A percentile compares a stretch with the other conserved stretches of the same genome.
Evolutionary conservation across 139 green algal species (phyloP).

Genomic region (Picochlorum sp.): DNA sequence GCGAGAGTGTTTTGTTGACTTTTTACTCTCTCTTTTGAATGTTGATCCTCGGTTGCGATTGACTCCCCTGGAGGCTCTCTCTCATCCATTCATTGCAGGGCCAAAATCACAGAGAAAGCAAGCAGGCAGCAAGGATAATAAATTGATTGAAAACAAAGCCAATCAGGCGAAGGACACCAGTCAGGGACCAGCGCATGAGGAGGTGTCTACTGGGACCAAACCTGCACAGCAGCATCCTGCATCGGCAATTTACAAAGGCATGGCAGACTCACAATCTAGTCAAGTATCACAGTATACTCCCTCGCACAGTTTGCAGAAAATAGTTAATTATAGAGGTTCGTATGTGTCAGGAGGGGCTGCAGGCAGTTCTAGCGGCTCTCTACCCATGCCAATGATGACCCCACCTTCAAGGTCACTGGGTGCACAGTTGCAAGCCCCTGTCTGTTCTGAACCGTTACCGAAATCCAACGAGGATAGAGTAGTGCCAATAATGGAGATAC

Average conservation of each 20-base stretch:
- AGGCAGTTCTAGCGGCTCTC: background rate
- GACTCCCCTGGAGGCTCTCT: slow-evolving; percentile 60
- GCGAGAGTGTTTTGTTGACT: slow-evolving; percentile 73
- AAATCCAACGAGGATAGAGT: slow-evolving; percentile 3
- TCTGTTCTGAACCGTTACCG: background rate
- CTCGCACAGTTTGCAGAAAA: slow-evolving; percentile 20
- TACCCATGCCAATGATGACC: slow-evolving; percentile 12
- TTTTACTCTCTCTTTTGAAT: slow-evolving; percentile 59
- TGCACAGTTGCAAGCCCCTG: slow-evolving; percentile 1
- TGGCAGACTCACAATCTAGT: background rate
- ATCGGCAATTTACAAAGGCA: background rate
- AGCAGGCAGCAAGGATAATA: too few species aligned
- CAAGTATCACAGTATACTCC: slow-evolving; percentile 6
- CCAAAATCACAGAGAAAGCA: slow-evolving; percentile 52
- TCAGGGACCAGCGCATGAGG: too few species aligned
- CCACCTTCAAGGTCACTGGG: slow-evolving; percentile 26
- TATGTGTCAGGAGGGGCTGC: background rate
- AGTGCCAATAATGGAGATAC: slow-evolving; percentile 24
- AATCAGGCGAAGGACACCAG: too few species aligned
- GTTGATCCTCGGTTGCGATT: slow-evolving; percentile 60
- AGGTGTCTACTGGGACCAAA: too few species aligned
- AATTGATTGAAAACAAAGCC: too few species aligned
- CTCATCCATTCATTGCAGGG: slow-evolving; percentile 84
- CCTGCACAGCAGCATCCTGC: background rate
- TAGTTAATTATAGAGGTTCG: slow-evolving; percentile 10